Base-by-base conservation (phyloP, 306 rosid species). In the Quercus robur region DNA sequence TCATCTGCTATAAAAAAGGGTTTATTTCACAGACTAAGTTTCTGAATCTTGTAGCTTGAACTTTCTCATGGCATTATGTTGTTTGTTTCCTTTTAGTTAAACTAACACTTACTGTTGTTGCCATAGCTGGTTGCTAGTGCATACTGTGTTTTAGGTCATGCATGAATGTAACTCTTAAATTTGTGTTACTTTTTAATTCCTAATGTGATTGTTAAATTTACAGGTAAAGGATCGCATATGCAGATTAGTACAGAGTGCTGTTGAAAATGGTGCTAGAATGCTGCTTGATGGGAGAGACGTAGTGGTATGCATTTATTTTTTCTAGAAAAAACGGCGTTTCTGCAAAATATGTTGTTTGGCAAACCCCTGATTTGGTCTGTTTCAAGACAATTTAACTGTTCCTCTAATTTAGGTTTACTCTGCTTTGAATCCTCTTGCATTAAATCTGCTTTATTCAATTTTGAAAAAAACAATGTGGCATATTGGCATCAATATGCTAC, bases 241-340 rank as follows among this genome's bases (percentile, higher is more conserved):
- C 79, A 83, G 83, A 59, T 74, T 89, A 83, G 86, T 91, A 78
- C 90, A 86, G 80, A 85, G 75, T 79, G 83, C 87, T 82, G 83
- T 85, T 51, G 92, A 91, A 84, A 79, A 68, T 77, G 92, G 94
- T 58, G 92, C 97, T 38, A 89, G 88, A 82, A 86, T 89, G 46
- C 75, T 91, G 75, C 94, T 89, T 71, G 92, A 91, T 77, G 92
- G 97, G 77, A 86, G 97, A 82, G 46, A 86, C 58, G 63, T 88
- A 31, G 73, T 78, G 94, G 97, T 89, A 88, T 73, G 35, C 25
- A 73, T 51, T 75, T n/a, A 20, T 59, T 62, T 77, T 71, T 38
- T 38, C 46, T 38, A 8, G 46, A 38, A 38, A 8, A 7, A 2
- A 38, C 0, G 10, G 46, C 10, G 11, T 38, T 38, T 38, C 46